Base-by-base conservation (phyloP, 2,329 filamentous ascomycete genomes). In the Calycina herbarum region DNA sequence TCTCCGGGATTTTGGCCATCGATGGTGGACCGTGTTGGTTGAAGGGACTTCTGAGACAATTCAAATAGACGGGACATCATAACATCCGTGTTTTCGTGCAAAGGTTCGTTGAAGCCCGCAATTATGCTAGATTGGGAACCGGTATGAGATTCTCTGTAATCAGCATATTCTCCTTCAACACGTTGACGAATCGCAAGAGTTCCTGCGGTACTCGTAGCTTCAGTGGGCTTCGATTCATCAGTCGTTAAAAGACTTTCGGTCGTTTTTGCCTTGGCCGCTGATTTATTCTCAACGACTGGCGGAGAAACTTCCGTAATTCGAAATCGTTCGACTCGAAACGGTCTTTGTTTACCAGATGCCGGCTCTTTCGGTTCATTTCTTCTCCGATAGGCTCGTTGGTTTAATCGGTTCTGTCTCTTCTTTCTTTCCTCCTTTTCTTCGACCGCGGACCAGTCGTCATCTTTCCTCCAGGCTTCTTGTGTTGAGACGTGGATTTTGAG, bases 341-440 rank as follows among this genome's bases (percentile, higher is more conserved):
- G 51, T 1, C 58, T 31, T 8, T 57, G n/a, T 42, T 66, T 63
- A 15, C 24, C 48, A 10, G 57, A 27, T 35, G 45, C n/a, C 20
- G 27, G 29, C 1, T 66, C 62, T 62, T 63, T 63, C 29, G 61
- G 31, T 20, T 56, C 60, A 61, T 66, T 65, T n/a, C 67, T 65
- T 48, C 57, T 57, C 38, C 72, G 67, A 61, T 72, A 70, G 8
- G 70, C 69, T 48, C 89, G 82, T 73, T 92, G 89, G 1, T 89
- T 89, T 66, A 92, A 83, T 48, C 89, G 85, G 73, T 92, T 92
- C 75, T 92, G 90, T 31, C 91, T 89, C 63, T 88, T 86, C 64
- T 89, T 82, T 70, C 89, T 82, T 77, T 91, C 87, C 64, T 86
- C 85, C 0, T 87, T 87, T 69, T 91, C 88, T 6, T 83, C 83